Evolutionary conservation across 192 early-diverging fungal genomes (phyloP), one percentile per base, ranked within the genome.

Genomic region (Coemansia sp.): DNA sequence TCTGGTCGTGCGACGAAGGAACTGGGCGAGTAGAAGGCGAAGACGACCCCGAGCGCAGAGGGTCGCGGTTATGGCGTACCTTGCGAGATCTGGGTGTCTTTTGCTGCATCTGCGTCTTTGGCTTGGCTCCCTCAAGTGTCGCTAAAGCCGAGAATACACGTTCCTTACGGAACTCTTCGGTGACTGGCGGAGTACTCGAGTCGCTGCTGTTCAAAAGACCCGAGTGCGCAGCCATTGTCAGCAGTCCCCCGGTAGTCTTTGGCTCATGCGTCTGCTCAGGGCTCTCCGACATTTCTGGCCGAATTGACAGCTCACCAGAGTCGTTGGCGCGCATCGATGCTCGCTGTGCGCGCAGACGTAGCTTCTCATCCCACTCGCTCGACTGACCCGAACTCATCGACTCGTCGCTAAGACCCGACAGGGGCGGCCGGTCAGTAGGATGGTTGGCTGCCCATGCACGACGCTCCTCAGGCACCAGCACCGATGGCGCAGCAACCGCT

Each of bases 211-310:
- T 37, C 34, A 37, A 10, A n/a, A 30, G 57, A 7, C 42, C 57
- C 42, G 62, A 39, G 27, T 19, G 45, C 10, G 47, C 38, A 48
- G 46, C 19, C 46, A 18, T 6, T 34, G 44, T 40, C 1, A 23
- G n/a, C 63, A 78, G 25, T 2, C 75, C 75, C 39, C 75, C 75
- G 19, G 62, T 53, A 8, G 61, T 53, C 57, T 78, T 78, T 37
- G 69, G 55, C 58, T 78, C 59, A 27, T 33, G 21, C 4, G 75
- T 62, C 7, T 54, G 19, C 12, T 62, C 69, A 2, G 69, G 69
- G 41, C 69, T 71, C 21, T 47, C 51, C 5, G 55, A 48, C 11
- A 75, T 50, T 22, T 30, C 34, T 22, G 71, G 71, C 10, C 53
- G 45, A 9, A 52, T 8, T 27, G 24, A 53, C 17, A 24, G 17